phyloP scores from a whole-genome alignment of 2,329 filamentous ascomycete species.

The Penicillium psychrosexuale region DNA sequence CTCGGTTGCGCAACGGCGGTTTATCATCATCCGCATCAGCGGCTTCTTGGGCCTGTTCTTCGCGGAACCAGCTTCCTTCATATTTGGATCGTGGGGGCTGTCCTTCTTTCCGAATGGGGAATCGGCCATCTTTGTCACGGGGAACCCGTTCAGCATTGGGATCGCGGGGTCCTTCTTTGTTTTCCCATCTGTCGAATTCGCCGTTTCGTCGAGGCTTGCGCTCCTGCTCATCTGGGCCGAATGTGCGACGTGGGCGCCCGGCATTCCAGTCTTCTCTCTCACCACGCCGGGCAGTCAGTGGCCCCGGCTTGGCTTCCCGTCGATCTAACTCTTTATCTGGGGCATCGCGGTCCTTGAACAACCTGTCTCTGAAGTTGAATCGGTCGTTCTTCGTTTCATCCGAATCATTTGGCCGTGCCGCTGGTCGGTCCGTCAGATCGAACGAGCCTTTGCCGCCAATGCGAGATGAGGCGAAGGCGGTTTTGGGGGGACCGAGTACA shows the following conservation, averaged over 20 bases:
- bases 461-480: constrained; percentile 74
- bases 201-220: constrained; percentile 42
- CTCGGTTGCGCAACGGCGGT: constrained; percentile 57
- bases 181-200: constrained; percentile 44
- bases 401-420: constrained; percentile 51
- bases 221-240: constrained; percentile 43
- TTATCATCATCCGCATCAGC: constrained; percentile 44
- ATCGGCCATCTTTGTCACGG: constrained; percentile 55
- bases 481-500: constrained; percentile 79
- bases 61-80: constrained; percentile 73
- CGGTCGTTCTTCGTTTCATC: constrained; percentile 58
- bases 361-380: constrained; percentile 56
- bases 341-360: constrained; percentile 39
- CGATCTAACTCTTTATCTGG: constrained; percentile 38
- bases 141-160: constrained; percentile 45
- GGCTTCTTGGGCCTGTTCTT: constrained; percentile 45
- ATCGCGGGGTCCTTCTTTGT: constrained; percentile 53
- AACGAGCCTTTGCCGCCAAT: constrained; percentile 45
- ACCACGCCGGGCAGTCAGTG: constrained; percentile 36
- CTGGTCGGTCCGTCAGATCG: constrained; percentile 45
- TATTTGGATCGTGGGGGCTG: constrained; percentile 59
- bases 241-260: constrained; percentile 39
- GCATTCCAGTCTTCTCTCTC: constrained; percentile 45
- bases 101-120: constrained; percentile 59
- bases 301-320: constrained; percentile 35